A percentile compares a stretch with the other conserved stretches of the same genome.
Evolutionary conservation across 371 early-diverging fungal species (phyloP).

Genomic region (Vairimorpha necatrix): DNA sequence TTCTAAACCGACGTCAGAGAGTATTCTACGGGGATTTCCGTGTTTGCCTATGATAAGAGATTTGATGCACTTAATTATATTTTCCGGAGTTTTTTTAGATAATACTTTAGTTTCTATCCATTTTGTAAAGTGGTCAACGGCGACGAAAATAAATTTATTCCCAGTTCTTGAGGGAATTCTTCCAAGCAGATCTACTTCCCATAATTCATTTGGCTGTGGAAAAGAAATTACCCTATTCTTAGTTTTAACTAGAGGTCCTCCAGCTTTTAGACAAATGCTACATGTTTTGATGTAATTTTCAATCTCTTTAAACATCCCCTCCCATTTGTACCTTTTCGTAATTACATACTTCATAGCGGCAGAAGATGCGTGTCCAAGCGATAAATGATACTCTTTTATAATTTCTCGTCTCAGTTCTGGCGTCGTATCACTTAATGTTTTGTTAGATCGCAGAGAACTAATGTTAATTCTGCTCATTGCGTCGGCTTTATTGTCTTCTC

Average conservation of each 20-base stretch:
- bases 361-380: slow-evolving; percentile 10
- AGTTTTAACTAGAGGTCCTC: not conserved
- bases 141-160: not conserved
- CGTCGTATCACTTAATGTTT: no score
- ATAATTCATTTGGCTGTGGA: not conserved
- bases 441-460: no score
- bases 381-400: not conserved
- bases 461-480: slow-evolving; percentile 9
- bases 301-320: slow-evolving; percentile 18
- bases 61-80: no score
- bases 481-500: slow-evolving; percentile 20
- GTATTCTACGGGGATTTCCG: not conserved
- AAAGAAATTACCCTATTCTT: not conserved
- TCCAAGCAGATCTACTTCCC: not conserved
- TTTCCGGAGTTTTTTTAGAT: no score
- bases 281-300: slow-evolving; percentile 19
- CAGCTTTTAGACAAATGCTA: not conserved
- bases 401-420: no score
- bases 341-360: slow-evolving; percentile 25
- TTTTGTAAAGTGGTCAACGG: not conserved
- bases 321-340: slow-evolving; percentile 12
- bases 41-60: no score
- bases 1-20: not conserved
- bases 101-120: not conserved
- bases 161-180: not conserved